A percentile compares a stretch with the other conserved stretches of the same genome.
Evolutionary conservation across 306 rosid genomes (phyloP).

Genomic region (Dicorynia guianensis): DNA sequence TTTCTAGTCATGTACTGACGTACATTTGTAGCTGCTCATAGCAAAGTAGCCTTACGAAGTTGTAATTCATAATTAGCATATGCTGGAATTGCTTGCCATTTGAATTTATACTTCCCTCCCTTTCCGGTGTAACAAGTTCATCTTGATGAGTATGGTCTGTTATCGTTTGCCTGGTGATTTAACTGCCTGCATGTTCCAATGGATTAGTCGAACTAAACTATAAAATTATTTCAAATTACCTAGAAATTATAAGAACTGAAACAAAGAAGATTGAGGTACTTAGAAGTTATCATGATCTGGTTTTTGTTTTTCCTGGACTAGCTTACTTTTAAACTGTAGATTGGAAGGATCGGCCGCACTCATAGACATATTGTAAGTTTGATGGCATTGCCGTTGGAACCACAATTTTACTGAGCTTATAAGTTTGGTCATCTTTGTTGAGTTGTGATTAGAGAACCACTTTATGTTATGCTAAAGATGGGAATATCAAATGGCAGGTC

Average conservation of each 20-base stretch:
- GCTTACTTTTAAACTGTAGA: background rate
- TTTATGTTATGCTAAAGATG: background rate
- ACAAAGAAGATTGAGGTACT: slow-evolving; percentile 18
- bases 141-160: no score
- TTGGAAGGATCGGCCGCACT: background rate
- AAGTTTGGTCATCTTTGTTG: background rate
- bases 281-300: background rate
- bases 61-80: background rate
- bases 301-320: background rate
- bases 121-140: background rate
- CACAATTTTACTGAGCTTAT: background rate
- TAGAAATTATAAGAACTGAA: background rate
- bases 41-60: background rate
- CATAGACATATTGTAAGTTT: background rate
- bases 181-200: background rate
- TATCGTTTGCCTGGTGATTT: no score
- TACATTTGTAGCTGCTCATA: background rate
- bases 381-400: background rate
- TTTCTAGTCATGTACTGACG: background rate
- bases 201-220: background rate
- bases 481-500: background rate
- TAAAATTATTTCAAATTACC: background rate
- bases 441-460: background rate
- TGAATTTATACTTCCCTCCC: background rate
- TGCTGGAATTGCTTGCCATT: background rate